Evolutionary conservation across 306 rosid genomes (phyloP), one percentile per base, ranked within the genome.

Genomic region (Lathyrus aphaca): DNA sequence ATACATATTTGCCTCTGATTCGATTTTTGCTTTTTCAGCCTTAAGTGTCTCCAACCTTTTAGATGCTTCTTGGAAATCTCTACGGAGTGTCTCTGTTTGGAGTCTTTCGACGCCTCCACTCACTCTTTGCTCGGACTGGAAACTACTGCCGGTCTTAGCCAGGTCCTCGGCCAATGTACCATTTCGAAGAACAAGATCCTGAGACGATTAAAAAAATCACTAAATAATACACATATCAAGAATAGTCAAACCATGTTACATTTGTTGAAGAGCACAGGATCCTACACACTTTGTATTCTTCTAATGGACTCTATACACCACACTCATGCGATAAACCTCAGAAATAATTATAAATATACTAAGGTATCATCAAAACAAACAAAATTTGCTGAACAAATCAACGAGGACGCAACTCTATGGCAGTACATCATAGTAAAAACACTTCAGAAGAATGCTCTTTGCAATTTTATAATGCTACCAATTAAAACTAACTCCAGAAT

Each of bases 101-200:
- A 88, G 81, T 74, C 89, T 84, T 10, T 88, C 97, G 8, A 85
- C 72, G 58, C 84, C 84, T 44, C 87, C 80, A 55, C 95, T 73
- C 39, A 30, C 86, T 77, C 89, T 84, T 69, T 73, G 95, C 75
- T 87, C 96, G 19, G 86, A 68, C 65, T 56, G 75, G 9, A 71
- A 76, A 61, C 76, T 75, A 57, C 73, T 77, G 10, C 96, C 87
- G 10, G 85, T 80, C 66, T 84, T 86, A 14, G 95, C 84, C 58
- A 88, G 64, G 62, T 87, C 91, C 85, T 88, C 97, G 4, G 99
- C 97, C 95, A 91, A 74, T 40, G 75, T 79, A 39, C 97, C 84
- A 82, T 94, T 94, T 60, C 95, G 87, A 48, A 81, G 75, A 55
- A 87, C 88, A 56, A 94, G 96, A 78, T 88, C 91, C 99, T 94